Conservation (phyloP, 192 early-diverging fungal species). For the Umbelopsis sp. region DNA sequence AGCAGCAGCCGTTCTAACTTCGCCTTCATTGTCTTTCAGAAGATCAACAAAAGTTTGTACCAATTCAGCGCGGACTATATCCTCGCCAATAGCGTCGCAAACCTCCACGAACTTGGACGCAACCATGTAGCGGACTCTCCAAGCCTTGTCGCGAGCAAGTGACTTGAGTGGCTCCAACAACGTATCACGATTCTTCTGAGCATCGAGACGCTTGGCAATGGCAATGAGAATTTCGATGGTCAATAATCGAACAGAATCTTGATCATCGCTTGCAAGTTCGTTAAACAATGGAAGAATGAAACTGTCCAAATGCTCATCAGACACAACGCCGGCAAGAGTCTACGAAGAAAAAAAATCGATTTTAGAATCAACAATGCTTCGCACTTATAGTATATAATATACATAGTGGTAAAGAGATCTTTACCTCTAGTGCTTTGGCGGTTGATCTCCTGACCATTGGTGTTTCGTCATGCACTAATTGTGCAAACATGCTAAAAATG, state of each 20-base stretch:
- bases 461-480: constrained; percentile 91
- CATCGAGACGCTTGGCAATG: constrained; percentile 79
- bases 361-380: neutral
- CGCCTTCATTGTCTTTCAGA: constrained; percentile 96
- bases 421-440: constrained; percentile 77
- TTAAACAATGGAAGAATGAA: constrained; percentile 90
- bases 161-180: constrained; percentile 73
- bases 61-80: constrained; percentile 85
- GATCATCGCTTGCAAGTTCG: constrained; percentile 78
- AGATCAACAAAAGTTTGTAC: constrained; percentile 82
- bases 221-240: constrained; percentile 92
- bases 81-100: constrained; percentile 73
- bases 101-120: constrained; percentile 95
- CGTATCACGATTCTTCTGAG: constrained; percentile 78
- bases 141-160: constrained; percentile 91
- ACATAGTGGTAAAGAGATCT: constrained; percentile 7
- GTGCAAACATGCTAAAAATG: constrained; percentile 66
- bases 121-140: constrained; percentile 99
- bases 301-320: constrained; percentile 73
- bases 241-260: constrained; percentile 97
- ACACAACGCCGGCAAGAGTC: constrained; percentile 71
- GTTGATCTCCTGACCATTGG: constrained; percentile 98
- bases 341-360: constrained; percentile 31
- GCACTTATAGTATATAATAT: neutral
- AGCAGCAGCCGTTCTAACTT: constrained; percentile 93